Conservation (phyloP, 768 basidiomycete genomes). For the Rhizopogon roseolus region DNA sequence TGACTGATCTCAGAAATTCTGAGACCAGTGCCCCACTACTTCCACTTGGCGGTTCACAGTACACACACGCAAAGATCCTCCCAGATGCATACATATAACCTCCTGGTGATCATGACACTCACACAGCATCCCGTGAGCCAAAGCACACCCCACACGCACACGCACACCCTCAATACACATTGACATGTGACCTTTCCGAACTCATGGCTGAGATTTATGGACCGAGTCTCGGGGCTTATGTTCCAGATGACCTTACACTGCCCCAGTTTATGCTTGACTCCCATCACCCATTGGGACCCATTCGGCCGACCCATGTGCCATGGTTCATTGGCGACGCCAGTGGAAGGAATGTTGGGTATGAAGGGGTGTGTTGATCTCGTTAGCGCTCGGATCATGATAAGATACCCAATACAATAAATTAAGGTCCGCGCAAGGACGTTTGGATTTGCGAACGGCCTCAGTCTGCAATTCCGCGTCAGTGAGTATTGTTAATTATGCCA, state of each 20-base stretch:
- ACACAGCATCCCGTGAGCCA: too few species aligned
- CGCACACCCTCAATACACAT: not conserved
- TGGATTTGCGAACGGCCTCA: constrained; percentile 51
- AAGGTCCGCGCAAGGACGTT: constrained; percentile 41
- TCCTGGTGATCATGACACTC: too few species aligned
- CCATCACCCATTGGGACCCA: constrained; percentile 38
- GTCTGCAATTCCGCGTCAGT: constrained; percentile 46
- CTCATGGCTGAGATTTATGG: constrained; percentile 23
- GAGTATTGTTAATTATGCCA: constrained; percentile 5
- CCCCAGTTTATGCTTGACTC: constrained; percentile 62
- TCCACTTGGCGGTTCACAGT: too few species aligned
- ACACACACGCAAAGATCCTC: not conserved
- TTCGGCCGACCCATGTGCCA: constrained; percentile 38
- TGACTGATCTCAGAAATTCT: too few species aligned
- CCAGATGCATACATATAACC: not conserved
- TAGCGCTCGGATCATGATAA: not conserved
- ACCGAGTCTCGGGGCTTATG: constrained; percentile 28
- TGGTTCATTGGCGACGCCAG: constrained; percentile 59
- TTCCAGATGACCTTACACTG: constrained; percentile 60
- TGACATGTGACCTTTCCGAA: too few species aligned
- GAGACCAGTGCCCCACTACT: too few species aligned
- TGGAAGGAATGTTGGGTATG: constrained; percentile 36
- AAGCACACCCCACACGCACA: too few species aligned
- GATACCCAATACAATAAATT: too few species aligned
- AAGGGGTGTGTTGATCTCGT: constrained; percentile 36